These are phyloP conservation scores for Clavispora fructus DNA, from an alignment of 805 yeast species.

Conservation along the genomic window DNA sequence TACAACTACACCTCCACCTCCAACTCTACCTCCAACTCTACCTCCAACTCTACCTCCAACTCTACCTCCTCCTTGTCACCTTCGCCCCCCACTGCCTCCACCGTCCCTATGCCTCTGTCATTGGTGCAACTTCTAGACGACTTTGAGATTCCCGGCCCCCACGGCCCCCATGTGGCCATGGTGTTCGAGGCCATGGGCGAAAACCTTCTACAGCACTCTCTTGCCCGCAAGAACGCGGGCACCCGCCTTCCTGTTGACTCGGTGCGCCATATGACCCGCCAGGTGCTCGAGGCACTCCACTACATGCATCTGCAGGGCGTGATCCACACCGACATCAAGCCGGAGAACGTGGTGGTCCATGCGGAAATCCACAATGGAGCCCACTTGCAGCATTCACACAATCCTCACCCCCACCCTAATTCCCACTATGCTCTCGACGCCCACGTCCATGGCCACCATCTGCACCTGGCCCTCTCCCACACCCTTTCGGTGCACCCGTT, in stretches of 20 bases:
- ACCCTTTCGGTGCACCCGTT: not conserved
- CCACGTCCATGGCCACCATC: not conserved
- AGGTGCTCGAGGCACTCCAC: conserved; percentile 66
- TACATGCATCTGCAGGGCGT: conserved; percentile 72
- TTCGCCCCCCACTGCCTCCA: too few relatives aligned
- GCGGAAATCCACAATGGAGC: not conserved
- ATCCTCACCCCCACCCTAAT: too few relatives aligned
- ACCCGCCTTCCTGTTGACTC: conserved; percentile 53
- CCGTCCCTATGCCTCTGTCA: not conserved
- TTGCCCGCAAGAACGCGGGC: not conserved
- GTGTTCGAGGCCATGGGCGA: conserved; percentile 97
- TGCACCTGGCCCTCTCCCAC: too few relatives aligned
- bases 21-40: not conserved
- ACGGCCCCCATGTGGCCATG: conserved; percentile 94
- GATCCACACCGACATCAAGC: conserved; percentile 69
- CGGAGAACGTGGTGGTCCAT: conserved; percentile 48
- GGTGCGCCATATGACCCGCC: conserved; percentile 79
- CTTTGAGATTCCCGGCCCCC: conserved; percentile 81
- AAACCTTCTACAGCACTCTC: conserved; percentile 60
- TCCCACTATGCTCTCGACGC: not conserved
- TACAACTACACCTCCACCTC: not conserved
- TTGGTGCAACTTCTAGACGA: conserved; percentile 78
- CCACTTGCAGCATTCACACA: too few relatives aligned
- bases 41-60: not conserved
- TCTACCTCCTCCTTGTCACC: too few relatives aligned